phyloP scores from a whole-genome alignment of 2,329 filamentous ascomycete genomes.

The Tolypocladium pustulatum region DNA sequence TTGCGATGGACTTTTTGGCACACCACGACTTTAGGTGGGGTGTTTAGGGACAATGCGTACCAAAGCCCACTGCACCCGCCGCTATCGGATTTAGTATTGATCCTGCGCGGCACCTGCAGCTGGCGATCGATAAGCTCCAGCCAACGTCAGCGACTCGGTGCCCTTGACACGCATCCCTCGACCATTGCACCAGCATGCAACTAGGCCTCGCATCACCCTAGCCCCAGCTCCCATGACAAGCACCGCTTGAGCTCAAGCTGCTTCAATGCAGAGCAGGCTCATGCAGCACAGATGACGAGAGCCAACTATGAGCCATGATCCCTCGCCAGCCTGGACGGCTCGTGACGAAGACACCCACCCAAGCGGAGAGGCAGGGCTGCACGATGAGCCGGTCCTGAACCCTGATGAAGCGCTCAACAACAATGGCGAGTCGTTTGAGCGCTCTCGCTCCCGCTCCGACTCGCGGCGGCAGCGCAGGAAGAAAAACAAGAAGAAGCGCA shows the following conservation, averaged over 20 bases:
- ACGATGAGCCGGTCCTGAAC: neutral
- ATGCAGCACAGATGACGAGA: conserved; percentile 21
- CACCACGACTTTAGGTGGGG: neutral
- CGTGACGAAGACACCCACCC: neutral
- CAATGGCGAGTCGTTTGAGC: conserved; percentile 6
- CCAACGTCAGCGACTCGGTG: neutral
- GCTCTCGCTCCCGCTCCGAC: conserved; percentile 11
- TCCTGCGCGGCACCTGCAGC: neutral
- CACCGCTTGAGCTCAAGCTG: conserved; percentile 10
- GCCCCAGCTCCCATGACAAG: conserved; percentile 10
- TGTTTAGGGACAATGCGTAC: neutral
- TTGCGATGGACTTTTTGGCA: neutral
- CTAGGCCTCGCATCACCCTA: neutral
- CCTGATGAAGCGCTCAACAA: neutral
- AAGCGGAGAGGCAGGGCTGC: neutral
- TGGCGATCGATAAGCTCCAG: neutral
- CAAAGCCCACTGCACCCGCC: neutral
- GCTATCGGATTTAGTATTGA: conserved; percentile 3
- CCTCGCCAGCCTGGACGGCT: neutral
- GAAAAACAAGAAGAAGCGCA: conserved; percentile 24
- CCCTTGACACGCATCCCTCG: neutral
- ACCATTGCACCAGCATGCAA: neutral
- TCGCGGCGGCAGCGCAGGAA: conserved; percentile 24
- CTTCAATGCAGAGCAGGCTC: conserved; percentile 19
- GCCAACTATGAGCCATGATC: conserved; percentile 42